Evolutionary conservation across 768 basidiomycete species (phyloP).

Genomic region (Phaeotremella fagi): DNA sequence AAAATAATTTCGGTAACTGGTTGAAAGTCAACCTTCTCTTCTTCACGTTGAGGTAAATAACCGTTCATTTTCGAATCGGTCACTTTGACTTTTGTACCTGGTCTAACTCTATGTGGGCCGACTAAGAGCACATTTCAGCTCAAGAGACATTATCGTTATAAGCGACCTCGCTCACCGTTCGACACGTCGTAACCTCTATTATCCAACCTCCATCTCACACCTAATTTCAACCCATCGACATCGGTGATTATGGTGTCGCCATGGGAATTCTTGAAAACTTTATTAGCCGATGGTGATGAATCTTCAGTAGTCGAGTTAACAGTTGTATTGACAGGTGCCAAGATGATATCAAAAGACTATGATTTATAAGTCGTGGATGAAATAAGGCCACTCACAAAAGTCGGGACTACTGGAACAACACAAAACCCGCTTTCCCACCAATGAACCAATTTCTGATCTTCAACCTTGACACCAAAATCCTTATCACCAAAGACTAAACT

Average conservation of each 20-base stretch:
- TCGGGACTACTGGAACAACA: slow-evolving; percentile 17
- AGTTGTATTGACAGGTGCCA: slow-evolving; percentile 56
- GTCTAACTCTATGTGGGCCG: slow-evolving; percentile 71
- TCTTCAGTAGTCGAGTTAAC: slow-evolving; percentile 60
- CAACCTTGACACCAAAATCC: slow-evolving; percentile 9
- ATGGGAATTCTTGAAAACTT: slow-evolving; percentile 60
- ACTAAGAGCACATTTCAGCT: slow-evolving; percentile 52
- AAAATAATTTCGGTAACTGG: slow-evolving; percentile 57
- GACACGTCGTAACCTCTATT: slow-evolving; percentile 80
- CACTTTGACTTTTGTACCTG: slow-evolving; percentile 78
- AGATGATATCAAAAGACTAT: slow-evolving; percentile 76
- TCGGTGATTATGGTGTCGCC: slow-evolving; percentile 70
- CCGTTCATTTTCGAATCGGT: slow-evolving; percentile 58
- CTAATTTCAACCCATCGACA: slow-evolving; percentile 69
- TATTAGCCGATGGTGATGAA: slow-evolving; percentile 61
- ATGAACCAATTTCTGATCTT: slow-evolving; percentile 12
- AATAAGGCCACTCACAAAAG: slow-evolving; percentile 21
- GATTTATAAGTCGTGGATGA: not conserved
- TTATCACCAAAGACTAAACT: slow-evolving; percentile 56
- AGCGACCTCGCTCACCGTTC: slow-evolving; percentile 57
- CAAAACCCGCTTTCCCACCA: slow-evolving; percentile 35
- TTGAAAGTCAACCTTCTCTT: slow-evolving; percentile 25
- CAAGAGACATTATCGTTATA: not conserved
- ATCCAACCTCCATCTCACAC: slow-evolving; percentile 73
- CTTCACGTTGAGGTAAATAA: slow-evolving; percentile 23